A percentile compares a stretch with the other conserved stretches of the same genome.
phyloP scores from a whole-genome alignment of 1,139 yeast genomes.

The Debaryomyces robertsiae region DNA sequence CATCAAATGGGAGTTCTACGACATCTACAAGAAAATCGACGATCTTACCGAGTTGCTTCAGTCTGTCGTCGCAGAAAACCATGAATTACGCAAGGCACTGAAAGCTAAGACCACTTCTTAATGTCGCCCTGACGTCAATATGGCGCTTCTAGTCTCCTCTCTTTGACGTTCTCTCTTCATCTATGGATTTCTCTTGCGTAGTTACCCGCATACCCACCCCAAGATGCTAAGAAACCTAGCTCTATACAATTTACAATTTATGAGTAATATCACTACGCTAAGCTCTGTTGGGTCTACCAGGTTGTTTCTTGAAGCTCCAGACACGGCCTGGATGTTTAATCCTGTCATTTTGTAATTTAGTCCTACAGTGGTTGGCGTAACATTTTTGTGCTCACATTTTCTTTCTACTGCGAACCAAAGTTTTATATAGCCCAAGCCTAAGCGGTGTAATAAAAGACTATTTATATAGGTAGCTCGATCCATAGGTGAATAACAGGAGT shows the following conservation, averaged over 20 bases:
- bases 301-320: too few species aligned
- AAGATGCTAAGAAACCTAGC: too few species aligned
- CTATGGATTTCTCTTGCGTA: neutral
- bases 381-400: slow-evolving; percentile 9
- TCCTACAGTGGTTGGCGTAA: slow-evolving; percentile 3
- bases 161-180: neutral
- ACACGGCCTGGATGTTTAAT: neutral
- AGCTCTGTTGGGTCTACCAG: too few species aligned
- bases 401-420: slow-evolving; percentile 5
- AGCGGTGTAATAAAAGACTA: slow-evolving; percentile 8
- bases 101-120: slow-evolving; percentile 1
- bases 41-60: slow-evolving; percentile 46
- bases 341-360: neutral
- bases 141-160: neutral
- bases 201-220: too few species aligned
- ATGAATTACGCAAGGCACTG: slow-evolving; percentile 28
- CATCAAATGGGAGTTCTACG: slow-evolving; percentile 67
- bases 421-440: neutral
- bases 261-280: too few species aligned
- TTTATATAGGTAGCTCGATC: slow-evolving; percentile 1
- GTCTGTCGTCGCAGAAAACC: slow-evolving; percentile 45
- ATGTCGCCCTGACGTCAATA: too few species aligned
- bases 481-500: slow-evolving; percentile 1
- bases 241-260: too few species aligned
- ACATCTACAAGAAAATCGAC: slow-evolving; percentile 53